Conservation (phyloP, 441 rosid genomes). For the Adansonia madagascariensis region DNA sequence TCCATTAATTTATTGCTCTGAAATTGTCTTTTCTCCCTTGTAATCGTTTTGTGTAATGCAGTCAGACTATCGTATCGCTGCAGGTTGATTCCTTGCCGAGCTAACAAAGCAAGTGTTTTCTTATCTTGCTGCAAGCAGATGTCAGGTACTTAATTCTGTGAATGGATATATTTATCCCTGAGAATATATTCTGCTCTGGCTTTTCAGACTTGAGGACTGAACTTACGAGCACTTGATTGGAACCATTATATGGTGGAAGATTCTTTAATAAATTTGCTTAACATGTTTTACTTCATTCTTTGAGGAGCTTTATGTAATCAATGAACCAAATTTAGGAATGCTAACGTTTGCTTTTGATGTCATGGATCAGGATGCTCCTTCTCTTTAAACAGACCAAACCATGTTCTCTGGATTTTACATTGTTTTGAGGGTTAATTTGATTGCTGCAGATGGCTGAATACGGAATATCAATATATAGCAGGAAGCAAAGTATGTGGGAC, state of each 20-base stretch:
- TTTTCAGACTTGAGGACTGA: neutral
- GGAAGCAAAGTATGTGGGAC: slow-evolving; percentile 99
- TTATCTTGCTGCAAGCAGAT: slow-evolving; percentile 94
- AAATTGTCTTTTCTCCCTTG: neutral
- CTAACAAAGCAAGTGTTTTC: slow-evolving; percentile 89
- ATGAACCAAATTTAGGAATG: neutral
- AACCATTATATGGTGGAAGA: neutral
- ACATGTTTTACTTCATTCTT: slow-evolving; percentile 14
- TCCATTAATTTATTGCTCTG: neutral
- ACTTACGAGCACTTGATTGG: neutral
- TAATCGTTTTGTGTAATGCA: neutral
- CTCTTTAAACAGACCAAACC: neutral
- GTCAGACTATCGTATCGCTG: slow-evolving; percentile 2
- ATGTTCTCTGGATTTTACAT: neutral
- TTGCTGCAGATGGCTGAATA: slow-evolving; percentile 95
- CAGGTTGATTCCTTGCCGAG: slow-evolving; percentile 98
- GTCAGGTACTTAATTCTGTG: slow-evolving; percentile 57
- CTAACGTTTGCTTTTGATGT: neutral
- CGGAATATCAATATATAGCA: slow-evolving; percentile 92
- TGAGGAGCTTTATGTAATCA: slow-evolving; percentile 1
- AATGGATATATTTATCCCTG: no score
- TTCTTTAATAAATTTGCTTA: neutral
- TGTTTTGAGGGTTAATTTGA: slow-evolving; percentile 28
- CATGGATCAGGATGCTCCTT: neutral
- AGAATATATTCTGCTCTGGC: neutral